A percentile compares a stretch with the other conserved stretches of the same genome.
phyloP scores from a whole-genome alignment of 192 early-diverging fungal species.

The Mortierella hygrophila region DNA sequence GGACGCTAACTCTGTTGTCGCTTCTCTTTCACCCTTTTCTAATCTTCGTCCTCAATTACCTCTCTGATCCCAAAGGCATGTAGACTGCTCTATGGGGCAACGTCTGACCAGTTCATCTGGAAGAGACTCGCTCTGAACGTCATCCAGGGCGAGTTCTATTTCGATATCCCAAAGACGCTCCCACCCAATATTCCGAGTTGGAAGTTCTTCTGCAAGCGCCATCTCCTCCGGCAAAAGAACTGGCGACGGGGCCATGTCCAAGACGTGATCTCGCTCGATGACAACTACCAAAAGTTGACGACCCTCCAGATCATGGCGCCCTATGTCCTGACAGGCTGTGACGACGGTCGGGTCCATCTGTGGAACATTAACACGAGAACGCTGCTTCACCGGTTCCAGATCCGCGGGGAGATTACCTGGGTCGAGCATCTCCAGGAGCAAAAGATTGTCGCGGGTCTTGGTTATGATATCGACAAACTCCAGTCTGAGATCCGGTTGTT shows the following conservation, averaged over 20 bases:
- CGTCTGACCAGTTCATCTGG: constrained; percentile 51
- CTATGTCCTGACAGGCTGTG: constrained; percentile 45
- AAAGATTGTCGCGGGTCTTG: constrained; percentile 42
- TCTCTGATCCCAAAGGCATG: constrained; percentile 14
- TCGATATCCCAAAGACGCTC: constrained; percentile 39
- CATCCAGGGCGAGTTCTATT: constrained; percentile 55
- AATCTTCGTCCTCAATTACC: not conserved
- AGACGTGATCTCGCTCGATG: constrained; percentile 46
- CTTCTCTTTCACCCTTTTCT: too few relatives aligned
- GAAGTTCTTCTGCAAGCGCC: constrained; percentile 54
- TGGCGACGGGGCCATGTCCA: constrained; percentile 47
- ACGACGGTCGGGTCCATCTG: constrained; percentile 41
- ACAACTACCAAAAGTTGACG: constrained; percentile 47
- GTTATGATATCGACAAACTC: constrained; percentile 40
- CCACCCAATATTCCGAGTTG: constrained; percentile 50
- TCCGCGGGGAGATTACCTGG: constrained; percentile 51
- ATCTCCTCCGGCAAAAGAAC: constrained; percentile 38
- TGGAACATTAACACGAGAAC: constrained; percentile 46
- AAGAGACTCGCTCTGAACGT: constrained; percentile 40
- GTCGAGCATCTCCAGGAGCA: constrained; percentile 50
- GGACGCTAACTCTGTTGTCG: not conserved
- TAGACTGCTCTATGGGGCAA: constrained; percentile 42
- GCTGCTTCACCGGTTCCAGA: constrained; percentile 40
- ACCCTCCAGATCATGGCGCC: constrained; percentile 50
- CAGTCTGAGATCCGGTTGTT: constrained; percentile 50